phyloP scores from a whole-genome alignment of 371 early-diverging fungal genomes.

The Haplosporangium sp. region DNA sequence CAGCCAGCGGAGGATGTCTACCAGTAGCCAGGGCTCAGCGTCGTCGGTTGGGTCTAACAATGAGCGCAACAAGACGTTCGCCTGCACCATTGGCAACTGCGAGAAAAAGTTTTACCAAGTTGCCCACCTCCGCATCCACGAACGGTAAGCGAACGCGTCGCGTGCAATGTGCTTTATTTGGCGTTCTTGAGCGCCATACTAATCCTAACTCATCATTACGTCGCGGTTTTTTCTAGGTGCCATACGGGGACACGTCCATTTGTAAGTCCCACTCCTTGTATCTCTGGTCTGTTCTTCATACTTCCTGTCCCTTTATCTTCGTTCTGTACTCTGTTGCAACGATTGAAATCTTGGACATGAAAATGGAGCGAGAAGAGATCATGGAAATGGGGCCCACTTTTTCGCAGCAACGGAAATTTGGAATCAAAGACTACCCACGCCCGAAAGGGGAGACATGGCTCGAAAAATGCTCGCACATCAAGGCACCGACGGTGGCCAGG shows the following conservation, averaged over 20 bases:
- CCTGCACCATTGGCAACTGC: slow-evolving; percentile 67
- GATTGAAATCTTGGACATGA: slow-evolving; percentile 46
- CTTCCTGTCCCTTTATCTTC: slow-evolving; percentile 39
- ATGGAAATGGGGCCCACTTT: slow-evolving; percentile 50
- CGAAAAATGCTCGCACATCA: slow-evolving; percentile 11
- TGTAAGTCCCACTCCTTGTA: slow-evolving; percentile 48
- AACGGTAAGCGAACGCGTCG: slow-evolving; percentile 56
- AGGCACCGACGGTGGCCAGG: background rate
- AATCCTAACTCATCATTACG: background rate
- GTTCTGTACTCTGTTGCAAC: slow-evolving; percentile 45
- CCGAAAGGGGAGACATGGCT: slow-evolving; percentile 35
- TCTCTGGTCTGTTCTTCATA: slow-evolving; percentile 30
- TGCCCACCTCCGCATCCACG: slow-evolving; percentile 83
- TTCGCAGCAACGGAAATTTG: slow-evolving; percentile 29
- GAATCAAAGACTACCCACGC: slow-evolving; percentile 25
- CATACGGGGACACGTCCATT: slow-evolving; percentile 52
- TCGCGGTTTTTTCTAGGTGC: slow-evolving; percentile 25
- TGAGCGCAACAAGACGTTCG: slow-evolving; percentile 30
- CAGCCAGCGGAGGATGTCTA: slow-evolving; percentile 31
- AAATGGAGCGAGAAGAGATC: slow-evolving; percentile 47
- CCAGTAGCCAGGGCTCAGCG: slow-evolving; percentile 31
- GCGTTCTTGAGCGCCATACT: background rate
- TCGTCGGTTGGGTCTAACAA: slow-evolving; percentile 16
- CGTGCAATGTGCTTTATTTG: background rate
- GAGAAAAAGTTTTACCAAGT: slow-evolving; percentile 78